A percentile compares a stretch with the other conserved stretches of the same genome.
Evolutionary conservation across 1,139 yeast species (phyloP).

Genomic region (Spathaspora sp.): DNA sequence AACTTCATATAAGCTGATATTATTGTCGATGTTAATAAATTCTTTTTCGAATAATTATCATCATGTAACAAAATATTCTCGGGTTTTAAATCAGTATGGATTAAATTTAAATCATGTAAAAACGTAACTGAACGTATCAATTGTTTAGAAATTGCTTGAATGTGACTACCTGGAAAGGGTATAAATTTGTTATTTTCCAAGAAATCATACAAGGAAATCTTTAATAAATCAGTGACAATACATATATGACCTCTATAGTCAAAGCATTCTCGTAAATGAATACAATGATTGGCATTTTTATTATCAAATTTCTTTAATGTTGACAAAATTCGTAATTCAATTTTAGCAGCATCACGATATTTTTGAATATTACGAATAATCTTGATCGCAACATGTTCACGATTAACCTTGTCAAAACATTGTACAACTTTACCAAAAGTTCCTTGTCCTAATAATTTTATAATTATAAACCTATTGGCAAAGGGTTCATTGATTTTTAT

Average conservation of each 20-base stretch:
- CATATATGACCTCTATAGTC: slow-evolving; percentile 94
- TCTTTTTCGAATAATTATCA: slow-evolving; percentile 43
- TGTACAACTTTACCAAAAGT: slow-evolving; percentile 95
- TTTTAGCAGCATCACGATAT: slow-evolving; percentile 82
- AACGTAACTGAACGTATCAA: slow-evolving; percentile 82
- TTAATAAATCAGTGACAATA: slow-evolving; percentile 83
- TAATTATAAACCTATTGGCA: slow-evolving; percentile 67
- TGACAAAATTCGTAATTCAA: slow-evolving; percentile 74
- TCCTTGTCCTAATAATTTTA: slow-evolving; percentile 86
- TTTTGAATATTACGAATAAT: slow-evolving; percentile 80
- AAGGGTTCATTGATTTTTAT: slow-evolving; percentile 59
- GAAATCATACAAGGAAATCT: slow-evolving; percentile 86
- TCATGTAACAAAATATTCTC: slow-evolving; percentile 84
- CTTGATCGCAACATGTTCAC: slow-evolving; percentile 81
- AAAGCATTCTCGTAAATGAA: slow-evolving; percentile 84
- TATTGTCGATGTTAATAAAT: slow-evolving; percentile 34
- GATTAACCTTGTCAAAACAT: slow-evolving; percentile 57
- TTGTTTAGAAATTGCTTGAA: slow-evolving; percentile 87
- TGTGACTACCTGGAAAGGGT: slow-evolving; percentile 80
- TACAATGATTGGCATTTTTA: slow-evolving; percentile 65
- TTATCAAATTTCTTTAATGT: slow-evolving; percentile 78
- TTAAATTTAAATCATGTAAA: slow-evolving; percentile 82
- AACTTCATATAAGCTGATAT: slow-evolving; percentile 32
- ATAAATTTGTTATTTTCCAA: slow-evolving; percentile 72
- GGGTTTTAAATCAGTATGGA: slow-evolving; percentile 95